A percentile compares a stretch with the other conserved stretches of the same genome.
Conservation (phyloP, 2,329 filamentous ascomycete genomes). For the Amylocarpus encephaloides region DNA sequence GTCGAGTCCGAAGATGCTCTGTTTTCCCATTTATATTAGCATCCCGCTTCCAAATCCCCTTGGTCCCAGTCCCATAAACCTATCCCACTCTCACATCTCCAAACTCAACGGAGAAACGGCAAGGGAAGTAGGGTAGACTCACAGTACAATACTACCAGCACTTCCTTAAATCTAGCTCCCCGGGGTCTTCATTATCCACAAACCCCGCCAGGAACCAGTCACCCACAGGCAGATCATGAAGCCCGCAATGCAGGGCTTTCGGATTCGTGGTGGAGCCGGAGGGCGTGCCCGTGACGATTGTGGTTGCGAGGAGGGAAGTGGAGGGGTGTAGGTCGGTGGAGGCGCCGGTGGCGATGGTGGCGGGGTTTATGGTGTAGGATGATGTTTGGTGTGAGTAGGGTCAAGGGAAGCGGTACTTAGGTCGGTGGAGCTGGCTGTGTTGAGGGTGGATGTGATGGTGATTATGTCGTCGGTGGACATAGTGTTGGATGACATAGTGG, state of each 20-base stretch:
- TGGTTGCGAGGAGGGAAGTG: background rate
- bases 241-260: constrained; percentile 33
- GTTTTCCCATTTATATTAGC: background rate
- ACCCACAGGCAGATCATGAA: constrained; percentile 32
- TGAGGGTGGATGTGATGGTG: constrained; percentile 26
- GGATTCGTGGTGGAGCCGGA: constrained; percentile 24
- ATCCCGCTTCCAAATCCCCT: background rate
- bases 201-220: constrained; percentile 36
- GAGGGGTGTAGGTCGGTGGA: background rate
- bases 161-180: constrained; percentile 35
- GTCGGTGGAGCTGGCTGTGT: background rate
- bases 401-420: background rate
- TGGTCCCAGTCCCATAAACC: background rate
- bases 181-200: constrained; percentile 28
- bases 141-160: constrained; percentile 39
- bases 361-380: background rate
- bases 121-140: constrained; percentile 6
- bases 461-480: background rate
- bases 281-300: background rate
- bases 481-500: background rate
- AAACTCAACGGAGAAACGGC: no score
- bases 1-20: constrained; percentile 7
- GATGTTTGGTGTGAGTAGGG: background rate
- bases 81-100: background rate
- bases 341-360: background rate